phyloP scores from a whole-genome alignment of 176 grass and related monocot species.

The Hsuehochloa calcarea region DNA sequence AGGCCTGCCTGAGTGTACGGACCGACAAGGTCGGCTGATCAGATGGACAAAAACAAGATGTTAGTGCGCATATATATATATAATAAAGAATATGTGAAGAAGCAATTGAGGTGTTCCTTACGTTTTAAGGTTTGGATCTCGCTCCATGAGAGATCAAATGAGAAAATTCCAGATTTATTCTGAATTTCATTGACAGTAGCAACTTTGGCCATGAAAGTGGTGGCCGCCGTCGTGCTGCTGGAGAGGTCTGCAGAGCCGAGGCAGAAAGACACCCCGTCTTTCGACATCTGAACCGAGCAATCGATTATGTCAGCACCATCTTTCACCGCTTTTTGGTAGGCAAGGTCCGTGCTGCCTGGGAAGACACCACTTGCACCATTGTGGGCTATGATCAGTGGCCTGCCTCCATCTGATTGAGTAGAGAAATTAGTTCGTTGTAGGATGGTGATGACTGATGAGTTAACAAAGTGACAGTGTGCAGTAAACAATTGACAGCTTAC shows the following conservation, averaged over 20 bases:
- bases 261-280: constrained; percentile 78
- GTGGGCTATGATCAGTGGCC: constrained; percentile 62
- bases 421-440: constrained; percentile 4
- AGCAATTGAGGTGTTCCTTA: constrained; percentile 29
- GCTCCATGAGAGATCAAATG: constrained; percentile 83
- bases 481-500: constrained; percentile 24
- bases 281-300: constrained; percentile 83
- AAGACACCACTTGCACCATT: constrained; percentile 67
- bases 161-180: constrained; percentile 68
- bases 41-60: neutral
- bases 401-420: constrained; percentile 28
- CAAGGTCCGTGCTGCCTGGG: constrained; percentile 60
- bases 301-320: constrained; percentile 70
- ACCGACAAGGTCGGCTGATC: constrained; percentile 52
- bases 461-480: neutral
- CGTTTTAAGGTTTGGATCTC: constrained; percentile 82
- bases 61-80: constrained; percentile 15
- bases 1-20: constrained; percentile 53
- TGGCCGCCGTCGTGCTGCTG: constrained; percentile 46
- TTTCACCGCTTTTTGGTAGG: constrained; percentile 63
- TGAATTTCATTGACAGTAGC: constrained; percentile 61
- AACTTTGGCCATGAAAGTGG: constrained; percentile 50
- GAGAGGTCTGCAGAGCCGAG: constrained; percentile 64
- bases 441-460: neutral
- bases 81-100: neutral